Base-by-base conservation (phyloP, 2,329 filamentous ascomycete genomes). In the Colletotrichum sp. region DNA sequence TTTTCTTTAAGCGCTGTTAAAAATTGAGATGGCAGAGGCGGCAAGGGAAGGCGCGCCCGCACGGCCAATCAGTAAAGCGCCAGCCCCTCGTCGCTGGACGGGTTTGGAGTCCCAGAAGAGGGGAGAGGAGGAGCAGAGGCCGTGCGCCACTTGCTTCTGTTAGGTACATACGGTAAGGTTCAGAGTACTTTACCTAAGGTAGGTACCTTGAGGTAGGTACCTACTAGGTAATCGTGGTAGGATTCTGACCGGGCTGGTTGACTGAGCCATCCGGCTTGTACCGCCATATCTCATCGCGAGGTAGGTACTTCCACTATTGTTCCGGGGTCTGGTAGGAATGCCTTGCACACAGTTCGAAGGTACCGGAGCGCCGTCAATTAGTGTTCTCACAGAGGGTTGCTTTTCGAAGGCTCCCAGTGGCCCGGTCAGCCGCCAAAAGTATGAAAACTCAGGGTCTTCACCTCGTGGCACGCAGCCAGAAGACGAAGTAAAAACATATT, bases 11-110 rank as follows among this genome's bases (percentile, higher is more conserved):
- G 71, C 71, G 71, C 71, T 71, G 26, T 34, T 70, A 24, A 26
- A 18, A 58, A 65, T 70, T 73, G 58, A 73, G 71, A 73, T 73
- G 66, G 71, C 67, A 73, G 66, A 73, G 66, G 71, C 66, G 58
- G 71, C 66, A 73, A 73, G 43, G 13, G 64, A 65, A 70, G 58
- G 32, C 66, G 60, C 43, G 55, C 65, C 18, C 58, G 60, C 67
- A 65, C 48, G 58, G 43, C 71, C 71, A 73, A 73, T 73, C 58
- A 73, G 58, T 26, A 71, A 48, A 21, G 60, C 18, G 26, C 71
- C 32, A 65, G 26, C 48, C 48, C 34, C 58, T 48, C 43, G 30
- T 34, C 30, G 12, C 26, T 30, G 62, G 36, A 28, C 36, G 13
- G 38, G 21, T 34, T 34, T n/a, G 30, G 28, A 70, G 43, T 30